phyloP scores from a whole-genome alignment of 495 filamentous ascomycete species.

The Podospora pseudopauciseta region DNA sequence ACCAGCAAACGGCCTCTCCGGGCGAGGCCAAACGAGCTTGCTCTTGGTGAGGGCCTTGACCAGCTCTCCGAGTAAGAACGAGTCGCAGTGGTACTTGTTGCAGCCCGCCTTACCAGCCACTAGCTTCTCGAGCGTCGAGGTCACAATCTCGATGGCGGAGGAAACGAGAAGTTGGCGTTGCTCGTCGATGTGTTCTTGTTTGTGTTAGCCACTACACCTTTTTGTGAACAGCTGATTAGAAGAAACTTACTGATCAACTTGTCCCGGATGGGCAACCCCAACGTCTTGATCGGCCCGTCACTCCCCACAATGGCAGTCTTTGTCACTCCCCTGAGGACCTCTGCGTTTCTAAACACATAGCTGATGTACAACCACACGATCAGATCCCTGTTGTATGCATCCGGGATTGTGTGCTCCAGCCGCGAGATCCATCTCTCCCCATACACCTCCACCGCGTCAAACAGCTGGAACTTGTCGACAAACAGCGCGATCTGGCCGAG shows the following conservation, averaged over 20 bases:
- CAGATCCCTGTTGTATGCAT: constrained; percentile 19
- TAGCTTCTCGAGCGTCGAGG: constrained; percentile 20
- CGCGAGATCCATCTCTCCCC: constrained; percentile 43
- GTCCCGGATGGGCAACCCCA: constrained; percentile 29
- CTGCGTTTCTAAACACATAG: constrained; percentile 27
- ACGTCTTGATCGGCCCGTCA: constrained; percentile 19
- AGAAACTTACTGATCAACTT: constrained; percentile 28
- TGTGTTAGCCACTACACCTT: not conserved
- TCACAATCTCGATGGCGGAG: constrained; percentile 17
- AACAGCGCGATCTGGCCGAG: constrained; percentile 50
- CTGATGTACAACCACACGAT: constrained; percentile 30
- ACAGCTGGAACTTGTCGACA: constrained; percentile 50
- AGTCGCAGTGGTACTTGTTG: constrained; percentile 24
- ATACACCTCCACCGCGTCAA: constrained; percentile 41
- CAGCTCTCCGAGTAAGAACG: constrained; percentile 30
- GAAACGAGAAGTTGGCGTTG: constrained; percentile 23
- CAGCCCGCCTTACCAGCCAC: constrained; percentile 11
- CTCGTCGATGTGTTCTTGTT: constrained; percentile 23
- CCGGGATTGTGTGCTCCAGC: constrained; percentile 15
- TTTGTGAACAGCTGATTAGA: too few relatives aligned
- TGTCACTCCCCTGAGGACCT: constrained; percentile 27
- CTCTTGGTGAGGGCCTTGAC: constrained; percentile 26
- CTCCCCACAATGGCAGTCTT: constrained; percentile 18
- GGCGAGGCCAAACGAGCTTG: constrained; percentile 23
- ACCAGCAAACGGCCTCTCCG: constrained; percentile 21